phyloP scores from a whole-genome alignment of 345 rosid genomes.

The Barbarea vulgaris region DNA sequence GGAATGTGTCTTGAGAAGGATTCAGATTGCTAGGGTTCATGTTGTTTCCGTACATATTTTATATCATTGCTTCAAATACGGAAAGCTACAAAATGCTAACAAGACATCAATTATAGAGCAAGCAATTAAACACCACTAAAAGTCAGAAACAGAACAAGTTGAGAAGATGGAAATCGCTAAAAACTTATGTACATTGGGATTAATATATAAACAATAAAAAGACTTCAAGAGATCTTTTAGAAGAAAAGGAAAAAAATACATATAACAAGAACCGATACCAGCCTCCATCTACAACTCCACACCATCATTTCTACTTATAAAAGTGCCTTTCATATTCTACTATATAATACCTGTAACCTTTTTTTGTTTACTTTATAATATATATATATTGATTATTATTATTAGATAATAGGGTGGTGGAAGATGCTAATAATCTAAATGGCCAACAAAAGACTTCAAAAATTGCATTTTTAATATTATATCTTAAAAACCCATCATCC shows the following conservation, averaged over 20 bases:
- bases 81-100: not conserved
- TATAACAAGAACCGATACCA: constrained; percentile 17
- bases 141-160: not conserved
- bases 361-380: constrained; percentile 32
- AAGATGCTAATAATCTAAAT: constrained; percentile 33
- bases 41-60: not conserved
- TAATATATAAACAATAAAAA: constrained; percentile 35
- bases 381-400: constrained; percentile 28
- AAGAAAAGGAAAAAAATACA: constrained; percentile 19
- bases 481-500: constrained; percentile 17
- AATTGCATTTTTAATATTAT: constrained; percentile 35
- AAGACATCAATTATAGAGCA: not conserved
- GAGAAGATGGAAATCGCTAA: not conserved
- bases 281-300: constrained; percentile 32
- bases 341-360: constrained; percentile 27
- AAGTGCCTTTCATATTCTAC: constrained; percentile 29
- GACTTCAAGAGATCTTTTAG: not conserved
- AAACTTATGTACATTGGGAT: constrained; percentile 35
- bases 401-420: constrained; percentile 25
- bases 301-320: constrained; percentile 33
- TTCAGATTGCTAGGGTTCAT: not conserved
- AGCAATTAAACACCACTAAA: not conserved
- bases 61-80: not conserved
- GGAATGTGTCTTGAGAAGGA: not conserved
- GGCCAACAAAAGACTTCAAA: constrained; percentile 40